These are phyloP conservation scores for Beauveria australis DNA, from an alignment of 2,329 filamentous ascomycete species.

Conservation along the genomic window DNA sequence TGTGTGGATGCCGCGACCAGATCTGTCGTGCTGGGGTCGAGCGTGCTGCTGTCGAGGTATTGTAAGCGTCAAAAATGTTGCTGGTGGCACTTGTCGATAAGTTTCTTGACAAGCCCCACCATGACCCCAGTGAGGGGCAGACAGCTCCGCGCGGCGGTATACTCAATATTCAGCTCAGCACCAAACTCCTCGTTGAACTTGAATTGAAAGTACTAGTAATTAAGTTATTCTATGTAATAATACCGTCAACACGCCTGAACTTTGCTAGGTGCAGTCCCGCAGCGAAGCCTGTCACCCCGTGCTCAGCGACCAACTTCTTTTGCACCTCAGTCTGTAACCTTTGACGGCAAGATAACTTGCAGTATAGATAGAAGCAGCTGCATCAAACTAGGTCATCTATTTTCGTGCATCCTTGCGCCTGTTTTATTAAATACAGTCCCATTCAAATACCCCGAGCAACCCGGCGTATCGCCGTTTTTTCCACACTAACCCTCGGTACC, in stretches of 20 bases:
- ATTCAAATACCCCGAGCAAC: not conserved
- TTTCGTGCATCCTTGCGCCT: not conserved
- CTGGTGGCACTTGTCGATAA: conserved; percentile 1
- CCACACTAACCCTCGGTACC: conserved; percentile 70
- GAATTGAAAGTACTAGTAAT: too few species aligned
- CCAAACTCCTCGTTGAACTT: too few species aligned
- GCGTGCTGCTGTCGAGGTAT: not conserved
- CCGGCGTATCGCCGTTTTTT: too few species aligned
- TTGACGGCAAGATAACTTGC: not conserved
- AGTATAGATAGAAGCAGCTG: not conserved
- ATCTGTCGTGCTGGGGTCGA: not conserved
- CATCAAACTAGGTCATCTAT: not conserved
- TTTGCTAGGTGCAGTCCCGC: too few species aligned
- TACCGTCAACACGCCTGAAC: too few species aligned
- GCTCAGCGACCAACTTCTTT: not conserved
- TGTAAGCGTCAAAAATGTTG: conserved; percentile 4
- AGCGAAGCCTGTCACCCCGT: too few species aligned
- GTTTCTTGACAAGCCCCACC: conserved; percentile 8
- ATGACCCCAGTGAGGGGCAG: not conserved
- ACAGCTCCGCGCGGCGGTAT: too few species aligned
- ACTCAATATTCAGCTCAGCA: too few species aligned
- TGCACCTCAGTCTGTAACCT: not conserved
- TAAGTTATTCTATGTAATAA: too few species aligned
- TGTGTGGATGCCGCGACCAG: not conserved
- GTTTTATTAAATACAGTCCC: conserved; percentile 1